Evolutionary conservation across 768 basidiomycete species (phyloP).

Genomic region (Amanita inopinata): DNA sequence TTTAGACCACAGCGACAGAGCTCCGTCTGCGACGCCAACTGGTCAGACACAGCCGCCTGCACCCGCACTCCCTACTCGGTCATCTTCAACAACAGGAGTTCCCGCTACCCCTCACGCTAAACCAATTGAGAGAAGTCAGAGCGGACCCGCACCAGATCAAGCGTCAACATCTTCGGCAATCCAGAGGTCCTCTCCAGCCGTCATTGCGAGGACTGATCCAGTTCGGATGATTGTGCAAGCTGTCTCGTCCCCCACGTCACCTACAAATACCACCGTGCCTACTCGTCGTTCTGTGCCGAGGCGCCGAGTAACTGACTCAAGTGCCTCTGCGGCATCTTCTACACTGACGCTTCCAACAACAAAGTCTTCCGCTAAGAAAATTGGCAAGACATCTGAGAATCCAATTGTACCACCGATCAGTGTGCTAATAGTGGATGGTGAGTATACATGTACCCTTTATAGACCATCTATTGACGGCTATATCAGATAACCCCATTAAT

Average conservation of each 20-base stretch:
- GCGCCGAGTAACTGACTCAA: not conserved
- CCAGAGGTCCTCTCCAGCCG: not conserved
- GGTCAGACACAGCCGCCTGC: not conserved
- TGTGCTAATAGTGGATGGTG: slow-evolving; percentile 96
- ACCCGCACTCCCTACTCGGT: slow-evolving; percentile 1
- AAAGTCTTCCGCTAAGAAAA: slow-evolving; percentile 33
- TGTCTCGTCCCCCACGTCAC: not conserved
- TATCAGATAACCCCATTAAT: slow-evolving; percentile 92
- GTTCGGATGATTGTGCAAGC: slow-evolving; percentile 1
- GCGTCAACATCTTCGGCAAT: slow-evolving; percentile 5
- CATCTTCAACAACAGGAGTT: slow-evolving; percentile 6
- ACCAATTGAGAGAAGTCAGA: slow-evolving; percentile 6
- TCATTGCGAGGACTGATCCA: slow-evolving; percentile 3
- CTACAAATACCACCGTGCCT: not conserved
- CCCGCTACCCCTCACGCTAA: not conserved
- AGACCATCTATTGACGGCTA: slow-evolving; percentile 10
- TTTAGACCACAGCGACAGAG: not conserved
- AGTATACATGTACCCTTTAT: slow-evolving; percentile 18
- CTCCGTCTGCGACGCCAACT: not conserved
- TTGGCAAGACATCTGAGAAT: slow-evolving; percentile 43
- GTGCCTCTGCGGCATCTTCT: slow-evolving; percentile 3
- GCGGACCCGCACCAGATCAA: slow-evolving; percentile 8
- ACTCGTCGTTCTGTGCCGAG: slow-evolving; percentile 4
- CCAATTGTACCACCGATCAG: slow-evolving; percentile 93
- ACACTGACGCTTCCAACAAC: slow-evolving; percentile 20